phyloP scores from a whole-genome alignment of 805 yeast genomes.

The Nakazawaea ishiwadae region DNA sequence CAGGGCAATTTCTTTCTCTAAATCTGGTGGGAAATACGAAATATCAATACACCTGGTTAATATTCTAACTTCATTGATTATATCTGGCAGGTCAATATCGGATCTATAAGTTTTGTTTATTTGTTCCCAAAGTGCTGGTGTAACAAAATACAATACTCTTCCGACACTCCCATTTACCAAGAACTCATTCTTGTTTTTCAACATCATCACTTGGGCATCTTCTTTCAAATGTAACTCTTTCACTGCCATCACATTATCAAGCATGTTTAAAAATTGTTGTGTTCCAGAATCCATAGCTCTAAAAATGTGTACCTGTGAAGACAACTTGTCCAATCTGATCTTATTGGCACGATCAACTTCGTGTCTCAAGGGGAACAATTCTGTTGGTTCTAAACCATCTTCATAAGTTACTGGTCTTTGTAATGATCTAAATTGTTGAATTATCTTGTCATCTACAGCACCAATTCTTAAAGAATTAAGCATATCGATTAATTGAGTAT shows the following conservation, averaged over 20 bases:
- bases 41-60: constrained; percentile 12
- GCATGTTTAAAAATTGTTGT: constrained; percentile 17
- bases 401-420: constrained; percentile 52
- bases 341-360: constrained; percentile 81
- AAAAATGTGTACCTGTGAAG: constrained; percentile 41
- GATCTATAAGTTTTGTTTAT: constrained; percentile 18
- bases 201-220: constrained; percentile 92
- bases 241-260: constrained; percentile 72
- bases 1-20: constrained; percentile 14
- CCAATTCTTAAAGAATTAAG: constrained; percentile 81
- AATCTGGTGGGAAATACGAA: constrained; percentile 15
- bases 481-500: constrained; percentile 67
- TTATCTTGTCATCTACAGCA: constrained; percentile 44
- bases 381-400: constrained; percentile 87
- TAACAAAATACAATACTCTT: constrained; percentile 52
- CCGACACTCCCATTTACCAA: constrained; percentile 94
- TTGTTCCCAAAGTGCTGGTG: constrained; percentile 22
- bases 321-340: constrained; percentile 41
- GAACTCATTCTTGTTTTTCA: constrained; percentile 70
- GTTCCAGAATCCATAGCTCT: constrained; percentile 39
- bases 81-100: constrained; percentile 23
- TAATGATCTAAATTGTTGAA: constrained; percentile 44
- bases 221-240: constrained; percentile 58
- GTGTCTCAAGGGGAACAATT: constrained; percentile 75
- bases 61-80: constrained; percentile 16